Evolutionary conservation across 495 filamentous ascomycete species (phyloP).

Genomic region (Hypoxylon crocopeplum): DNA sequence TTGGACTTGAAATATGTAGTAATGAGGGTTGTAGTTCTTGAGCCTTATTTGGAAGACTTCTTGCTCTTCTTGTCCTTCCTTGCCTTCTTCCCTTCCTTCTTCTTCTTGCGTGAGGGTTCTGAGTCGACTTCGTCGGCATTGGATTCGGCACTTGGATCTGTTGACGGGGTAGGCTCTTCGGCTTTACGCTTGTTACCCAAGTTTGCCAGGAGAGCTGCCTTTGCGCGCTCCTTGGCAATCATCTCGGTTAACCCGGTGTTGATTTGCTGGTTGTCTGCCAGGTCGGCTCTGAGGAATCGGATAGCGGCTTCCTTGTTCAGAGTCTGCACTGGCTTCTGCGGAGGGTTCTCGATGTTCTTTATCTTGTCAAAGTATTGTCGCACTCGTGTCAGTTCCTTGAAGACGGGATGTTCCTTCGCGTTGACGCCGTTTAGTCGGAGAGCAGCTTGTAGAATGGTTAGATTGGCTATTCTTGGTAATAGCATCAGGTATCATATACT

Average conservation of each 20-base stretch:
- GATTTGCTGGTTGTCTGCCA: slow-evolving; percentile 57
- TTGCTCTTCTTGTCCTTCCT: slow-evolving; percentile 30
- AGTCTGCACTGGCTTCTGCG: slow-evolving; percentile 61
- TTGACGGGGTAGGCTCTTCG: slow-evolving; percentile 36
- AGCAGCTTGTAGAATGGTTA: slow-evolving; percentile 64
- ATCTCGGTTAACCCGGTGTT: slow-evolving; percentile 51
- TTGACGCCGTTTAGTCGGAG: slow-evolving; percentile 80
- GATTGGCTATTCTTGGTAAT: not conserved
- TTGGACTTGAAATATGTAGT: not conserved
- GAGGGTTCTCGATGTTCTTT: slow-evolving; percentile 62
- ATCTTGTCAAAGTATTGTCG: slow-evolving; percentile 95
- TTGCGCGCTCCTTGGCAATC: slow-evolving; percentile 55
- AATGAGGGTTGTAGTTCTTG: not conserved
- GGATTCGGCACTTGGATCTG: slow-evolving; percentile 20
- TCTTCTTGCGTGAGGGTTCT: slow-evolving; percentile 40
- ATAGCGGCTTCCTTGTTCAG: slow-evolving; percentile 82
- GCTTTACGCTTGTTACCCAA: slow-evolving; percentile 49
- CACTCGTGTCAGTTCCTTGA: slow-evolving; percentile 81
- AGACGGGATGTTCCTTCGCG: slow-evolving; percentile 83
- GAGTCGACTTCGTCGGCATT: slow-evolving; percentile 22
- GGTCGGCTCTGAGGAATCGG: slow-evolving; percentile 79
- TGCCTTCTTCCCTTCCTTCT: slow-evolving; percentile 13
- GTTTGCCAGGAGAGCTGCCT: slow-evolving; percentile 44
- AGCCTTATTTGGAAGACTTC: slow-evolving; percentile 14
- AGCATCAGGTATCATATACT: slow-evolving; percentile 27